These are phyloP conservation scores for Hypoxylon cercidicola DNA, from an alignment of 495 filamentous ascomycete species.

Conservation along the genomic window DNA sequence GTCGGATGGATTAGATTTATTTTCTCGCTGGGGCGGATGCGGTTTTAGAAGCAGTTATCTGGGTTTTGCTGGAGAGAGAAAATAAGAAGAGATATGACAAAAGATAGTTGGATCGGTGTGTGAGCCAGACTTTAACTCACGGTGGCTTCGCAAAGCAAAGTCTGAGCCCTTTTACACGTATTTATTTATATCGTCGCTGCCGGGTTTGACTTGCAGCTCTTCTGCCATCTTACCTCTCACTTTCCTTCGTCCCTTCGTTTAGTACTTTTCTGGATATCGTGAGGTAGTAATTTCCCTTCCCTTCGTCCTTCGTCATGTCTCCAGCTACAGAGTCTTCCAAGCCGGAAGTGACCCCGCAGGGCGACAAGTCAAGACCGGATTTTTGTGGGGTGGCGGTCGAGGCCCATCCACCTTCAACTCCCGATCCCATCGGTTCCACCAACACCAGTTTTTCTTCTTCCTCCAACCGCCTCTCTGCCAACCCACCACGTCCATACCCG, in stretches of 20 bases:
- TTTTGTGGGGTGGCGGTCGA: slow-evolving; percentile 35
- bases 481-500: slow-evolving; percentile 2
- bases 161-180: too few species aligned
- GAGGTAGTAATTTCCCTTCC: background rate
- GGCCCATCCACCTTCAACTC: slow-evolving; percentile 34
- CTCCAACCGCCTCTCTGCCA: slow-evolving; percentile 6
- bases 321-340: slow-evolving; percentile 13
- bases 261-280: too few species aligned
- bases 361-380: slow-evolving; percentile 22
- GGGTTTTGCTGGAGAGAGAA: too few species aligned
- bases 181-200: too few species aligned
- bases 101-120: too few species aligned
- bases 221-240: background rate
- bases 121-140: too few species aligned
- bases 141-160: too few species aligned
- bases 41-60: too few species aligned
- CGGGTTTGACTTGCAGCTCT: background rate
- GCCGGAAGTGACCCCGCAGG: slow-evolving; percentile 18
- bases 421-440: slow-evolving; percentile 18
- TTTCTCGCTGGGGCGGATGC: too few species aligned
- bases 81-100: too few species aligned
- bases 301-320: slow-evolving; percentile 1
- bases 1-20: background rate
- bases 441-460: background rate
- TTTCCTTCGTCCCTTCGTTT: background rate